These are phyloP conservation scores for Trichoderma pleuroti DNA, from an alignment of 2,329 filamentous ascomycete genomes.

Conservation along the genomic window DNA sequence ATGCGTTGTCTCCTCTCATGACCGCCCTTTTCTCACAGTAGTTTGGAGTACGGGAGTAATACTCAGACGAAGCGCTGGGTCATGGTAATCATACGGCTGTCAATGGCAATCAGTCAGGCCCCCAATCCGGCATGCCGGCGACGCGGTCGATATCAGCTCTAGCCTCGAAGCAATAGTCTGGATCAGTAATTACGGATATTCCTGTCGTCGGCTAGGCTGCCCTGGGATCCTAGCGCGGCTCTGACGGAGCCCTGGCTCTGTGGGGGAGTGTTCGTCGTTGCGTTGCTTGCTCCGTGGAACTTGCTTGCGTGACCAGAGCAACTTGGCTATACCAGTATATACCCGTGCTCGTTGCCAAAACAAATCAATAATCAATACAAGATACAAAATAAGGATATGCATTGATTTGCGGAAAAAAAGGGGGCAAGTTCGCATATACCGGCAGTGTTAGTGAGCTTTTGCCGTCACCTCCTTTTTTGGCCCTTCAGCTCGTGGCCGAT, in stretches of 20 bases:
- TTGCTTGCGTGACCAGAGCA: not conserved
- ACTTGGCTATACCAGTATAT: not conserved
- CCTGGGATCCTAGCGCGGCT: constrained; percentile 2
- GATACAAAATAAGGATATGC: not conserved
- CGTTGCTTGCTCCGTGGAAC: constrained; percentile 1
- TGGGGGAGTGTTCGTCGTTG: constrained; percentile 4
- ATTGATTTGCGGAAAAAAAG: not conserved
- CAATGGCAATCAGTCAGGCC: not conserved
- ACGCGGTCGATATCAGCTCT: constrained; percentile 17
- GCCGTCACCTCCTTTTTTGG: constrained; percentile 3
- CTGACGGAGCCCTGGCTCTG: constrained; percentile 3
- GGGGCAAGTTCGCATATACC: not conserved
- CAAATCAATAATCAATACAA: not conserved
- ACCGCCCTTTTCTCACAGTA: constrained; percentile 7
- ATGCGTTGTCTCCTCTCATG: constrained; percentile 1
- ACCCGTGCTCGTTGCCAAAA: not conserved
- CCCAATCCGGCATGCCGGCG: constrained; percentile 16
- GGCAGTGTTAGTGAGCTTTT: not conserved
- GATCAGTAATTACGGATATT: constrained; percentile 13
- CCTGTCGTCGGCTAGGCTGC: not conserved
- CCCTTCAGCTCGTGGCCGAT: not conserved
- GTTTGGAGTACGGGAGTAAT: constrained; percentile 10
- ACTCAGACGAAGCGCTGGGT: not conserved
- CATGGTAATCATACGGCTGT: not conserved
- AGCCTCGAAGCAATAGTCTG: constrained; percentile 15